Base-by-base conservation (phyloP, 2,329 filamentous ascomycete genomes). In the Colletotrichum sp. region DNA sequence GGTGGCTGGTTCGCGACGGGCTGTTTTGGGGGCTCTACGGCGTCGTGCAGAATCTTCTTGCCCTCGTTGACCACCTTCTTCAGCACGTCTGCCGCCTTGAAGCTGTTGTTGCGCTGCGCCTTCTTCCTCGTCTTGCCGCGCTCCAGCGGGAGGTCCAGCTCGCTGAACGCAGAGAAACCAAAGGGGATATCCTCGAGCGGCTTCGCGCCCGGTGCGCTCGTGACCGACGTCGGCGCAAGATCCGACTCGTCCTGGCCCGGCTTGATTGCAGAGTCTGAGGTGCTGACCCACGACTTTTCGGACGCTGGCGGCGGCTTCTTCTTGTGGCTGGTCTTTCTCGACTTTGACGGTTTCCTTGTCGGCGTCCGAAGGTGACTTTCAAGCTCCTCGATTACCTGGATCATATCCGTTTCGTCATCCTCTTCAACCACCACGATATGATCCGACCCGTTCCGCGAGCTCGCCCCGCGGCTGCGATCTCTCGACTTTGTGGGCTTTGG, bases 111-210 rank as follows among this genome's bases (percentile, higher is more conserved):
- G 57, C 90, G 86, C 61, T 90, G 89, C 9, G 87, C 83, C 79
- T 90, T 90, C 34, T 84, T 83, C 26, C 83, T 83, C 30, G 71
- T 71, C 72, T 85, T 87, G 32, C 87, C 87, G 18, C 67, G 67
- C 24, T 87, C 86, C 1, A 89, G 80, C 1, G 91, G 88, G 2
- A 93, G 82, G 69, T 93, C 91, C 8, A 93, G 85, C 79, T 91
- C 91, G 78, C 91, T 93, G 78, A 93, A 93, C n/a, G 92, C 92
- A 21, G 92, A 93, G 77, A 90, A 90, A 8, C 92, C 92, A 80
- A 93, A 89, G 0, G 92, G 91, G 65, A 93, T 90, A 48, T 93
- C 91, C 18, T 90, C 90, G 38, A 93, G 80, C 4, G 90, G 89
- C 77, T 91, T 91, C 38, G 86, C 87, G 6, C 82, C 76, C 7